Conservation (phyloP, 1,139 yeast genomes). For the Geotrichum australiense region DNA sequence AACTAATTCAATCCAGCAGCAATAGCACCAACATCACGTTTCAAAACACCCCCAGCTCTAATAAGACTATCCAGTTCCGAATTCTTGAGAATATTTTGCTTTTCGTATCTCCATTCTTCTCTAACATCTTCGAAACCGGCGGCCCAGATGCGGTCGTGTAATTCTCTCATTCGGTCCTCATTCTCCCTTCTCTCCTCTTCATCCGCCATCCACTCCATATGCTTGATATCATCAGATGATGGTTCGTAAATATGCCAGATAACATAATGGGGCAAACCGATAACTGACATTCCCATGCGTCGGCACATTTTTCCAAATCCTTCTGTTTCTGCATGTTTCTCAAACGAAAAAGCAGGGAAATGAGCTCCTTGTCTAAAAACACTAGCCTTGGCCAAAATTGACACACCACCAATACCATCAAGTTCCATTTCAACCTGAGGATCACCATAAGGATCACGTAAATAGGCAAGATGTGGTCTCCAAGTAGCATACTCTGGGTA, state of each 20-base stretch:
- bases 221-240: conserved; percentile 76
- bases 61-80: conserved; percentile 44
- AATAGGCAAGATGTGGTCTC: conserved; percentile 85
- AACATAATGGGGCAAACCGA: conserved; percentile 83
- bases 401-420: conserved; percentile 90
- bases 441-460: conserved; percentile 81
- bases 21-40: conserved; percentile 13
- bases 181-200: conserved; percentile 72
- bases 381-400: conserved; percentile 69
- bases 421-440: conserved; percentile 81
- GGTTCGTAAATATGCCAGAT: conserved; percentile 94
- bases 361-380: conserved; percentile 78
- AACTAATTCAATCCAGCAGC: too few relatives aligned
- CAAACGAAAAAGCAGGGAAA: conserved; percentile 86
- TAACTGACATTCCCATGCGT: conserved; percentile 73
- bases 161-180: conserved; percentile 58
- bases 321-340: conserved; percentile 89
- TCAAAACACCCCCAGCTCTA: conserved; percentile 8
- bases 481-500: conserved; percentile 89
- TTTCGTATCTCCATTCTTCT: conserved; percentile 61
- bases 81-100: conserved; percentile 59
- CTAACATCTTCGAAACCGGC: conserved; percentile 71
- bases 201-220: conserved; percentile 96
- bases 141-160: conserved; percentile 69
- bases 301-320: conserved; percentile 84